These are phyloP conservation scores for Diaporthe citriasiana DNA, from an alignment of 2,329 filamentous ascomycete species.

Conservation along the genomic window DNA sequence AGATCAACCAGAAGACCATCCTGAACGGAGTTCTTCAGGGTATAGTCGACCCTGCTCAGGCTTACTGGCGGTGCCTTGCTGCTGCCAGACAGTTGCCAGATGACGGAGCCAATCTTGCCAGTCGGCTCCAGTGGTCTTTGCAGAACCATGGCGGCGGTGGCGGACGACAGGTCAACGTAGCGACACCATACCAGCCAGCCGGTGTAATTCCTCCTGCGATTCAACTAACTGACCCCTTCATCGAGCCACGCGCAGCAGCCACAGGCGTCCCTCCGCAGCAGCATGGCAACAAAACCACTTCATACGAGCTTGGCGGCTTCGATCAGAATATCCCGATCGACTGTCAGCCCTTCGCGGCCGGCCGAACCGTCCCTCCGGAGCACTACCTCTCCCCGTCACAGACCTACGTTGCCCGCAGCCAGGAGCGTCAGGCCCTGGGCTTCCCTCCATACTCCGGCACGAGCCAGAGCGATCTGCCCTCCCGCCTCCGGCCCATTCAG, in stretches of 20 bases:
- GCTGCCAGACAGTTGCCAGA: background rate
- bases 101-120: background rate
- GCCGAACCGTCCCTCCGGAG: background rate
- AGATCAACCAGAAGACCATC: background rate
- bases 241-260: background rate
- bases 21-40: background rate
- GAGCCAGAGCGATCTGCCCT: background rate
- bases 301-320: background rate
- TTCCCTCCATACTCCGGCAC: background rate
- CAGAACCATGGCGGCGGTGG: background rate
- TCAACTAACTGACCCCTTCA: background rate
- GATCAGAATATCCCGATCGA: background rate
- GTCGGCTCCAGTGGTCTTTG: background rate
- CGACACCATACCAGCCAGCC: background rate
- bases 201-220: background rate
- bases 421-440: background rate
- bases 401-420: background rate
- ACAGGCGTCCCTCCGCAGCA: background rate
- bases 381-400: background rate
- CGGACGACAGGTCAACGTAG: too few relatives aligned
- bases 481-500: background rate
- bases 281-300: accelerated
- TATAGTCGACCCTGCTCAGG: background rate
- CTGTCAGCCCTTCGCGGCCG: background rate
- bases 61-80: background rate